Evolutionary conservation across 2,329 filamentous ascomycete species (phyloP).

Genomic region (Fusarium haematococcum): DNA sequence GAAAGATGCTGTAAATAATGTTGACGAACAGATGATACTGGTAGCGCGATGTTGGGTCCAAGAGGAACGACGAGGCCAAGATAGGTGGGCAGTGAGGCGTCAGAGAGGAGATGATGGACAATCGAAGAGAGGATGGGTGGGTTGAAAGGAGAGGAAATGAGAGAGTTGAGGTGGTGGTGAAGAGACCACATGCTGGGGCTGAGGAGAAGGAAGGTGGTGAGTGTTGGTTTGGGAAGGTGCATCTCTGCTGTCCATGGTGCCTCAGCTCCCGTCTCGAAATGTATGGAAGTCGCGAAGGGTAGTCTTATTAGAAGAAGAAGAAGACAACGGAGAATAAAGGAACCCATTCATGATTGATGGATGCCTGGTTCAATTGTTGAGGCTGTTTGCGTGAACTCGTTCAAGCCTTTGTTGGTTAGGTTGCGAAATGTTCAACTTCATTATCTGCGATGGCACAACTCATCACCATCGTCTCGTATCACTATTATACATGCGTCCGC

Average conservation of each 20-base stretch:
- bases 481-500: constrained; percentile 23
- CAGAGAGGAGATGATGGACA: background rate
- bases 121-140: constrained; percentile 14
- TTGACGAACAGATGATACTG: background rate
- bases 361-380: background rate
- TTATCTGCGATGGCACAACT: background rate
- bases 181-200: background rate
- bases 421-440: background rate
- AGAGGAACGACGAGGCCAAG: constrained; percentile 18
- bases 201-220: background rate
- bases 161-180: background rate
- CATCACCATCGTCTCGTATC: background rate
- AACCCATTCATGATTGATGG: background rate
- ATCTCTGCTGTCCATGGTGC: too few relatives aligned
- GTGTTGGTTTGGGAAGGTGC: constrained; percentile 1
- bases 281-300: background rate
- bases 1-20: constrained; percentile 2
- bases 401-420: background rate
- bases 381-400: background rate
- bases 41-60: constrained; percentile 15
- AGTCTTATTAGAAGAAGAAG: background rate
- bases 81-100: constrained; percentile 13
- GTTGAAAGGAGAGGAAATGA: constrained; percentile 1
- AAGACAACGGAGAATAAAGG: too few relatives aligned
- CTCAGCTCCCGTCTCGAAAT: background rate